These are phyloP conservation scores for Naegleria gruberi DNA, from an alignment of 208 protist species.

Conservation along the genomic window DNA sequence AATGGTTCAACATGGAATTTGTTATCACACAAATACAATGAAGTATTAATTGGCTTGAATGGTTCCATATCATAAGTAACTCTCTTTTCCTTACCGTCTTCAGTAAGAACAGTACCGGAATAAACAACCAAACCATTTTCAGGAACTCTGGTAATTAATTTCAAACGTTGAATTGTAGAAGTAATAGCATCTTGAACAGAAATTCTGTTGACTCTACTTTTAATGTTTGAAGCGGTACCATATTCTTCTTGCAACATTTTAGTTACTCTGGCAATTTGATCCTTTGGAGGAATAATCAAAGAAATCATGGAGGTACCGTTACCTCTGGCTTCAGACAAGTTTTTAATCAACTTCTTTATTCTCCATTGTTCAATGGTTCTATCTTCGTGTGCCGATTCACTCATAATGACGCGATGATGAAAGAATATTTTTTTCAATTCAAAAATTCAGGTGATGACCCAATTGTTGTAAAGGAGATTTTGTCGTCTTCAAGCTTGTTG, in stretches of 20 bases:
- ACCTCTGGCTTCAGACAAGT: conserved; percentile 88
- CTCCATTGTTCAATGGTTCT: conserved; percentile 95
- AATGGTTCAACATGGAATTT: conserved; percentile 96
- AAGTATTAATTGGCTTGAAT: conserved; percentile 98
- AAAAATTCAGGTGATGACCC: neutral
- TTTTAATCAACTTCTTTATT: conserved; percentile 98
- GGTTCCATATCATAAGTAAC: conserved; percentile 98
- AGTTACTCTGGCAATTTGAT: conserved; percentile 90
- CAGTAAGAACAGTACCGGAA: conserved; percentile 96
- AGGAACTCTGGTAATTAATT: conserved; percentile 81
- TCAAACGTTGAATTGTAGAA: conserved; percentile 72
- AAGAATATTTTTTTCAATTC: neutral
- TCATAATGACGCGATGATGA: neutral
- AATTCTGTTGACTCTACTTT: conserved; percentile 95
- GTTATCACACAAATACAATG: conserved; percentile 96
- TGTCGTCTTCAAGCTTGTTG: no score
- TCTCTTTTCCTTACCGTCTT: conserved; percentile 98
- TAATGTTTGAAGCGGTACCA: conserved; percentile 99
- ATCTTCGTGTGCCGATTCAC: conserved; percentile 43
- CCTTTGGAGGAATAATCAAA: conserved; percentile 96
- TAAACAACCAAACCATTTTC: conserved; percentile 97
- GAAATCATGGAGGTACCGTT: conserved; percentile 99
- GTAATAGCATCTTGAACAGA: conserved; percentile 82
- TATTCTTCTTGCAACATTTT: conserved; percentile 99
- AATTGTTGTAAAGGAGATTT: no score